These are phyloP conservation scores for Aspergillus fumigatiaffinis DNA, from an alignment of 2,329 filamentous ascomycete species.

Conservation along the genomic window DNA sequence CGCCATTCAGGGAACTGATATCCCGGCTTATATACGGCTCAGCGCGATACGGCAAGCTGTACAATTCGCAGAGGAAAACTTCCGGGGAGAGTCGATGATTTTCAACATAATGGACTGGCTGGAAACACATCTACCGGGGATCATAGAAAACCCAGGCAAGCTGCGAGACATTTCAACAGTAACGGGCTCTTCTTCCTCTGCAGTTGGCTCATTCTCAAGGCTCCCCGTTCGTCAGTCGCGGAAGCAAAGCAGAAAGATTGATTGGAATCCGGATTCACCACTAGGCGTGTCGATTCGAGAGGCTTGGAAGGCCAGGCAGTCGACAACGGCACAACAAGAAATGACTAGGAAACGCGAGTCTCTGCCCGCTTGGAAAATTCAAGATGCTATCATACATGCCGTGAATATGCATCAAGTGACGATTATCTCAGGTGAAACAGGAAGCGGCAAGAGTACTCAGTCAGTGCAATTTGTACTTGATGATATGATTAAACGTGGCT, in stretches of 20 bases:
- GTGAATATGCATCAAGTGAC: constrained; percentile 80
- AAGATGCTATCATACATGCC: constrained; percentile 69
- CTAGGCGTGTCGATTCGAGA: constrained; percentile 56
- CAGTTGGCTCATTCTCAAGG: constrained; percentile 13
- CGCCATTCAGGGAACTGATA: constrained; percentile 60
- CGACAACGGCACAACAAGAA: constrained; percentile 60
- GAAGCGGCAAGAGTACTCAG: constrained; percentile 94
- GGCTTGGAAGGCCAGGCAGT: constrained; percentile 68
- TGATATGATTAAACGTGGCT: constrained; percentile 71
- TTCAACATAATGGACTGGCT: constrained; percentile 90
- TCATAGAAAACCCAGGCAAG: constrained; percentile 79
- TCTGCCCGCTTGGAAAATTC: constrained; percentile 83
- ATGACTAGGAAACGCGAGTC: constrained; percentile 71
- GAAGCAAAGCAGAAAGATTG: constrained; percentile 55
- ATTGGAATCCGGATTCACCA: constrained; percentile 57
- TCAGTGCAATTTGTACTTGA: constrained; percentile 95
- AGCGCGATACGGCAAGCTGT: constrained; percentile 78
- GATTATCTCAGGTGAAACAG: constrained; percentile 95
- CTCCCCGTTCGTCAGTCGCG: constrained; percentile 26
- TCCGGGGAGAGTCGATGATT: constrained; percentile 83
- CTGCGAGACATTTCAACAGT: constrained; percentile 80
- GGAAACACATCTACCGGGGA: constrained; percentile 74
- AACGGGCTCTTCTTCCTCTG: constrained; percentile 51
- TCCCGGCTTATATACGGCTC: constrained; percentile 90
- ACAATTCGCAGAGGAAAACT: constrained; percentile 63